Percentiles rank a stretch among this genome's conserved stretches.
Evolutionary conservation across 192 early-diverging fungal species (phyloP).

Genomic region (Cetraspora pellucida): DNA sequence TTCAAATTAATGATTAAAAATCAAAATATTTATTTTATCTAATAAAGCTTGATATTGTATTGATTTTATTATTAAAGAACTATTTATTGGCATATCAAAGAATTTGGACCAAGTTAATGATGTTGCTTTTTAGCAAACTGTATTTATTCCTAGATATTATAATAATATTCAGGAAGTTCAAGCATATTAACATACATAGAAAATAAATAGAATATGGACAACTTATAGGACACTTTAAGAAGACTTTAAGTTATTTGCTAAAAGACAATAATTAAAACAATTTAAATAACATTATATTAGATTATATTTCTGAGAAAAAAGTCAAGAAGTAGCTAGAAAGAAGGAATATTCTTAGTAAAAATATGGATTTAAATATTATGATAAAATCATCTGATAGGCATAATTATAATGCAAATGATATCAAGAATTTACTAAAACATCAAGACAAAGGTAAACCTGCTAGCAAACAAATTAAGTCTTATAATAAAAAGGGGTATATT

Average conservation of each 20-base stretch:
- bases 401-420: not conserved
- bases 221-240: not conserved
- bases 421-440: not conserved
- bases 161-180: slow-evolving; percentile 10
- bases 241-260: not conserved
- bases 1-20: slow-evolving; percentile 5
- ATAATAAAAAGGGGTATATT: not conserved
- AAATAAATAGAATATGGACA: not conserved
- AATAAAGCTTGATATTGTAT: not conserved
- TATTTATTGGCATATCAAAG: not conserved
- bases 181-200: not conserved
- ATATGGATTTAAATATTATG: not conserved
- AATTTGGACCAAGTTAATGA: not conserved
- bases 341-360: not conserved
- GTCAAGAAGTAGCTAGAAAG: not conserved
- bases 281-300: slow-evolving; percentile 4
- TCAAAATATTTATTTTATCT: not conserved
- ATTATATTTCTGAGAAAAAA: not conserved
- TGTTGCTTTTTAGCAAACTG: not conserved
- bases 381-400: not conserved
- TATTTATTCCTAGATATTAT: not conserved
- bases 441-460: not conserved
- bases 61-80: not conserved
- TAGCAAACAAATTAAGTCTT: not conserved
- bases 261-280: not conserved